Conservation (phyloP, 176 grass and related monocot species). For the Phyllostachys edulis region DNA sequence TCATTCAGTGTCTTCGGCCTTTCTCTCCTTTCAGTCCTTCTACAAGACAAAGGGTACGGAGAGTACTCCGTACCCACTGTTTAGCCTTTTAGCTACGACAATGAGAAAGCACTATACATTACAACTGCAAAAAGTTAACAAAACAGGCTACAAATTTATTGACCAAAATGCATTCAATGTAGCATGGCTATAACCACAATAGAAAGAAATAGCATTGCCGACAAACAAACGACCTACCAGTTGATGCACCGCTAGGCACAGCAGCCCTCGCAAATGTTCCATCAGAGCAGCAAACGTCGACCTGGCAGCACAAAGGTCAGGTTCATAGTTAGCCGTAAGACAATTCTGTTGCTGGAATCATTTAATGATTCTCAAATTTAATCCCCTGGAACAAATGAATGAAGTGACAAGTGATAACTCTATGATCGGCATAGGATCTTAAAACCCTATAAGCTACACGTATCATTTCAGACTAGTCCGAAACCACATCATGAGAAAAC, state of each 20-base stretch:
- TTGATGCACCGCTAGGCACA: slow-evolving; percentile 91
- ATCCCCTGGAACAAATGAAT: background rate
- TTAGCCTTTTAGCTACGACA: too few relatives aligned
- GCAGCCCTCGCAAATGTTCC: slow-evolving; percentile 72
- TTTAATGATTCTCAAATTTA: background rate
- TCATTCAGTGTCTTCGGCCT: too few relatives aligned
- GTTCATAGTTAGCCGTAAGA: background rate
- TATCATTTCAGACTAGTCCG: background rate
- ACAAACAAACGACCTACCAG: slow-evolving; percentile 46
- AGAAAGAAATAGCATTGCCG: background rate
- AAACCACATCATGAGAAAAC: background rate
- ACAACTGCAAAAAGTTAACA: background rate
- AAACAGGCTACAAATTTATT: background rate
- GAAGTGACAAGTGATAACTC: background rate
- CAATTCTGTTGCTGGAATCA: background rate
- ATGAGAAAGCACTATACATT: background rate
- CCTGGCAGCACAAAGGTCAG: slow-evolving; percentile 23
- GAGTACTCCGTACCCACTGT: too few relatives aligned
- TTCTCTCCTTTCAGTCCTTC: too few relatives aligned
- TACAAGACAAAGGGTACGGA: too few relatives aligned
- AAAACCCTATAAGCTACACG: background rate
- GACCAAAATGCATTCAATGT: background rate
- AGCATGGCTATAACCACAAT: background rate
- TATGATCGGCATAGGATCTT: background rate
- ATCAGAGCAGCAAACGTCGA: slow-evolving; percentile 71